phyloP scores from a whole-genome alignment of 1,284 basidiomycete genomes.

The Ceraceosorus guamensis region DNA sequence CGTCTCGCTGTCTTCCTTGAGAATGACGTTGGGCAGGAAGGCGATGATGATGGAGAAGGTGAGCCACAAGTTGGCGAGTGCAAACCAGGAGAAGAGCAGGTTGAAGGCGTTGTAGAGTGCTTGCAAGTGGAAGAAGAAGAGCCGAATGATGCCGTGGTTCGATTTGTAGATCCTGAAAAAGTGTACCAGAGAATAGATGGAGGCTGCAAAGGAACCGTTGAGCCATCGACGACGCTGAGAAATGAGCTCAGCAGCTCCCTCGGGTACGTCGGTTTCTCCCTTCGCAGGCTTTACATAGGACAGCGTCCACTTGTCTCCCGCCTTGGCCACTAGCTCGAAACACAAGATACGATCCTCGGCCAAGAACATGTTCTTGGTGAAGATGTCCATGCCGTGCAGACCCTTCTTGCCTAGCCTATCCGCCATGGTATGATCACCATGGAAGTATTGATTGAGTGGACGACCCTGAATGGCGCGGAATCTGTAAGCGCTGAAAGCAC shows the following conservation, averaged over 20 bases:
- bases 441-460: constrained; percentile 94
- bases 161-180: constrained; percentile 89
- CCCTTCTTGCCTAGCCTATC: constrained; percentile 87
- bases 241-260: constrained; percentile 70
- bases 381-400: constrained; percentile 95
- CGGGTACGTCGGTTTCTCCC: constrained; percentile 89
- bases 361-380: constrained; percentile 63
- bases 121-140: constrained; percentile 90
- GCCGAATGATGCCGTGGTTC: constrained; percentile 69
- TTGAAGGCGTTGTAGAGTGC: constrained; percentile 85
- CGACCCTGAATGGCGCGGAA: constrained; percentile 83
- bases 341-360: constrained; percentile 72
- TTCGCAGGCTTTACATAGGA: constrained; percentile 92
- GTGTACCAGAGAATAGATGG: constrained; percentile 80
- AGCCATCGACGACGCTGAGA: constrained; percentile 90
- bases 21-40: constrained; percentile 64
- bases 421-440: constrained; percentile 77
- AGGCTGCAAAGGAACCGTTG: constrained; percentile 93
- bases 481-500: constrained; percentile 91
- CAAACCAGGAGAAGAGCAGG: constrained; percentile 85
- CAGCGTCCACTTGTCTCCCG: constrained; percentile 72
- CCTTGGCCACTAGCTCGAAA: constrained; percentile 92
- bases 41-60: constrained; percentile 95
- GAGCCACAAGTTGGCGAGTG: constrained; percentile 84
- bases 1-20: constrained; percentile 66